Conservation (phyloP, 2,329 filamentous ascomycete species). For the Botrytis squamosa region DNA sequence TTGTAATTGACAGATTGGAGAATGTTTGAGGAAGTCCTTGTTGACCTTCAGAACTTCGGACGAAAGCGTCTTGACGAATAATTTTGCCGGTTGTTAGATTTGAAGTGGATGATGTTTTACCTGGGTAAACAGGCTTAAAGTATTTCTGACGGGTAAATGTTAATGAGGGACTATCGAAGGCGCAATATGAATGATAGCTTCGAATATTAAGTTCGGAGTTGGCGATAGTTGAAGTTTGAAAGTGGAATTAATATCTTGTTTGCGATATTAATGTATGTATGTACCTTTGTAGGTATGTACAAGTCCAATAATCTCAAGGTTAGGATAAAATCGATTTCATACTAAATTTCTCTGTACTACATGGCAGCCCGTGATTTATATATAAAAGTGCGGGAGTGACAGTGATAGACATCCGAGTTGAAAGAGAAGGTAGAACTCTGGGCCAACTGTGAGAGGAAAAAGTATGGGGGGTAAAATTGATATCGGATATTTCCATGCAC, state of each 20-base stretch:
- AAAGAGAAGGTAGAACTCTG: not conserved
- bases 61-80: not conserved
- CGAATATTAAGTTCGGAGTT: not conserved
- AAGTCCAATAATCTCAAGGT: constrained; percentile 20
- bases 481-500: not conserved
- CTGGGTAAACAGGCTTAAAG: not conserved
- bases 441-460: constrained; percentile 18
- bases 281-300: not conserved
- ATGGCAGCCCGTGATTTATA: constrained; percentile 31
- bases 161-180: constrained; percentile 4
- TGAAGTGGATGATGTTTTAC: not conserved
- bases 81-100: constrained; percentile 11
- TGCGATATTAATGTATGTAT: constrained; percentile 7
- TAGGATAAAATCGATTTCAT: constrained; percentile 28
- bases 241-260: not conserved
- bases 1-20: not conserved
- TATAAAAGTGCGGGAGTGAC: constrained; percentile 20
- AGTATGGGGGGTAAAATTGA: not conserved
- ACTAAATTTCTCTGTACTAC: constrained; percentile 30
- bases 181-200: not conserved
- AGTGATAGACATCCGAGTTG: constrained; percentile 28
- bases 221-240: not conserved
- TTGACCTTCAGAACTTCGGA: not conserved
- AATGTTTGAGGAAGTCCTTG: constrained; percentile 8
- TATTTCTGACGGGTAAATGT: not conserved